A percentile compares a stretch with the other conserved stretches of the same genome.
Evolutionary conservation across 306 rosid genomes (phyloP).

Genomic region (Cyclanthera cordifolia): DNA sequence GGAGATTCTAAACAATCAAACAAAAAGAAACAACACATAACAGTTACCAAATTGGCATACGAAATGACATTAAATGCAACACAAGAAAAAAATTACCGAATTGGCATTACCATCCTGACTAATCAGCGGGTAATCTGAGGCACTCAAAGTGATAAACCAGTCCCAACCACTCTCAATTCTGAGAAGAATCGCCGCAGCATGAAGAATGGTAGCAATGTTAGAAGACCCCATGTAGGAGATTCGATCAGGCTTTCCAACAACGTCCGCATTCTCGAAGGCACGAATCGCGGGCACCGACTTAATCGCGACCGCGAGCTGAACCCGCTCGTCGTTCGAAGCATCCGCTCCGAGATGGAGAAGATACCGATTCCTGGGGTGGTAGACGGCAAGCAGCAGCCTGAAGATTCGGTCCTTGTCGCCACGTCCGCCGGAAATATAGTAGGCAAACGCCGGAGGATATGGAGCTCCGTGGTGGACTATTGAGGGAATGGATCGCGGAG

Average conservation of each 20-base stretch:
- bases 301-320: conserved; percentile 24
- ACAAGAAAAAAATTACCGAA: conserved; percentile 18
- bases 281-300: conserved; percentile 54
- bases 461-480: conserved; percentile 54
- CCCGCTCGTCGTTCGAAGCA: conserved; percentile 56
- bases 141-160: conserved; percentile 81
- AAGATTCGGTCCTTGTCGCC: conserved; percentile 67
- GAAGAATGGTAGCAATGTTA: conserved; percentile 50
- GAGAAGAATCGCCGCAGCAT: conserved; percentile 76
- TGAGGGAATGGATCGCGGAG: conserved; percentile 56
- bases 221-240: conserved; percentile 71
- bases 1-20: not conserved
- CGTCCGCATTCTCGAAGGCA: conserved; percentile 78
- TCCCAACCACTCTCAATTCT: conserved; percentile 74
- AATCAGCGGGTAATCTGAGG: conserved; percentile 73
- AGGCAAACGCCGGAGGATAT: conserved; percentile 79
- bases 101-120: conserved; percentile 87
- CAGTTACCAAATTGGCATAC: not conserved
- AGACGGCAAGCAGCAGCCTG: conserved; percentile 69
- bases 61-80: not conserved
- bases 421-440: conserved; percentile 57
- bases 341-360: conserved; percentile 64
- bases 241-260: conserved; percentile 74
- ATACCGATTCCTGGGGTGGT: conserved; percentile 80
- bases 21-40: not conserved